A percentile compares a stretch with the other conserved stretches of the same genome.
Conservation (phyloP, 176 grass and related monocot species). For the Poa annua region DNA sequence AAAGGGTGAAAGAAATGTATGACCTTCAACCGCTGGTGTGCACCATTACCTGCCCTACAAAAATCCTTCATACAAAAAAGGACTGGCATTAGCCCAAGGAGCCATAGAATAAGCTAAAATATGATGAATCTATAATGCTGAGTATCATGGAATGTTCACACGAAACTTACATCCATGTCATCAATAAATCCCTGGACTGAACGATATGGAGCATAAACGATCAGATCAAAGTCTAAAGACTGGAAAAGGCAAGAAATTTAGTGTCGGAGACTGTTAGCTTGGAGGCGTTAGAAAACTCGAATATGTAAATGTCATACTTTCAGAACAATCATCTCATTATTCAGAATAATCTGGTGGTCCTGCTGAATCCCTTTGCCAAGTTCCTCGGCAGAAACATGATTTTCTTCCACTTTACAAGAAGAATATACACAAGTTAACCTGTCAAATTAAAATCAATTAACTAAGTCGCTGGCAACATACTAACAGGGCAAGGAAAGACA, state of each 20-base stretch:
- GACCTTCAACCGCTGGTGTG: constrained; percentile 71
- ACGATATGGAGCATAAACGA: constrained; percentile 91
- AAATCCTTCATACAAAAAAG: constrained; percentile 55
- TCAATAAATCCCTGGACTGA: constrained; percentile 84
- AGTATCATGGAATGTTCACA: background rate
- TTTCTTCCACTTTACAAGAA: constrained; percentile 99
- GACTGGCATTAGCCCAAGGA: constrained; percentile 18
- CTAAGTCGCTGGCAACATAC: constrained; percentile 19
- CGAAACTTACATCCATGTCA: constrained; percentile 70
- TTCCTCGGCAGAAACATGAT: constrained; percentile 98
- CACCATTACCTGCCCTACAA: constrained; percentile 66
- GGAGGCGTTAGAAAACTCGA: constrained; percentile 31
- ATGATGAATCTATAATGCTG: background rate
- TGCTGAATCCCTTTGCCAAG: constrained; percentile 97
- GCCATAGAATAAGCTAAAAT: constrained; percentile 5
- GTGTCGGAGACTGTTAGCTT: constrained; percentile 31
- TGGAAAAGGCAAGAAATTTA: constrained; percentile 53
- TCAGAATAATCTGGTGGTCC: constrained; percentile 90
- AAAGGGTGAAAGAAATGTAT: constrained; percentile 28
- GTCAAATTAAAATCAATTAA: constrained; percentile 39
- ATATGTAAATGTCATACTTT: constrained; percentile 59
- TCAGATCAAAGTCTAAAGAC: constrained; percentile 90
- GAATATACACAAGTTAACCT: constrained; percentile 99
- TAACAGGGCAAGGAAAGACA: constrained; percentile 26
- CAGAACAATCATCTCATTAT: constrained; percentile 91